These are phyloP conservation scores for Recurvomyces mirabilis DNA, from an alignment of 495 filamentous ascomycete species.

Conservation along the genomic window DNA sequence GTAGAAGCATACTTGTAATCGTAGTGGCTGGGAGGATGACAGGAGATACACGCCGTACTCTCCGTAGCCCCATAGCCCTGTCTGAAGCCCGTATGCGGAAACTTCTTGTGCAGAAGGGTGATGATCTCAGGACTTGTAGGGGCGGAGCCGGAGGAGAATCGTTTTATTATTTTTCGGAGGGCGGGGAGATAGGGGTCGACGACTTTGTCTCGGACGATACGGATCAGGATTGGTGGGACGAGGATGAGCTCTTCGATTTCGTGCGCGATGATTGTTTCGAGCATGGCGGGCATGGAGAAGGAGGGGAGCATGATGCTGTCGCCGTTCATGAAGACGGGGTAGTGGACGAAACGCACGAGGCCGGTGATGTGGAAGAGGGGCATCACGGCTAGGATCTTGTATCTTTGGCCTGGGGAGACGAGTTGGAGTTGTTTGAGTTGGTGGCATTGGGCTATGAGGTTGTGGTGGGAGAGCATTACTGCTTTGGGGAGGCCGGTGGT, in stretches of 20 bases:
- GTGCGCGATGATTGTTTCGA: slow-evolving; percentile 30
- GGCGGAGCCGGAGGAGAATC: slow-evolving; percentile 51
- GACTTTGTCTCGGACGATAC: slow-evolving; percentile 49
- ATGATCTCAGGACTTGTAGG: slow-evolving; percentile 53
- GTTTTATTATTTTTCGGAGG: slow-evolving; percentile 31
- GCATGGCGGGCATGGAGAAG: slow-evolving; percentile 19
- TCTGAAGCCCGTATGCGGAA: slow-evolving; percentile 52
- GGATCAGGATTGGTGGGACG: slow-evolving; percentile 59
- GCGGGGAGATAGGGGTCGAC: slow-evolving; percentile 48
- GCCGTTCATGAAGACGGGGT: slow-evolving; percentile 48
- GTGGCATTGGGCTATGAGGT: slow-evolving; percentile 51
- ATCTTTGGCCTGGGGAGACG: slow-evolving; percentile 36
- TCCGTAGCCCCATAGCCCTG: slow-evolving; percentile 62
- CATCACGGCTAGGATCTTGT: slow-evolving; percentile 42
- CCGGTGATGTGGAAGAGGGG: slow-evolving; percentile 45
- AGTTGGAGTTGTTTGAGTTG: slow-evolving; percentile 36
- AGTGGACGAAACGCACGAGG: slow-evolving; percentile 48
- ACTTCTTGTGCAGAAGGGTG: slow-evolving; percentile 42
- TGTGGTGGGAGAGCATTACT: slow-evolving; percentile 42
- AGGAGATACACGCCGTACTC: slow-evolving; percentile 49
- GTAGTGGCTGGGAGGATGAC: slow-evolving; percentile 42
- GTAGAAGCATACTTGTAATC: slow-evolving; percentile 46
- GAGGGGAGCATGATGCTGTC: slow-evolving; percentile 30
- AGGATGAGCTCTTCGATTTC: slow-evolving; percentile 49
- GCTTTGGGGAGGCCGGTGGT: slow-evolving; percentile 30